These are phyloP conservation scores for Pyronema domesticum DNA, from an alignment of 495 filamentous ascomycete species.

Conservation along the genomic window DNA sequence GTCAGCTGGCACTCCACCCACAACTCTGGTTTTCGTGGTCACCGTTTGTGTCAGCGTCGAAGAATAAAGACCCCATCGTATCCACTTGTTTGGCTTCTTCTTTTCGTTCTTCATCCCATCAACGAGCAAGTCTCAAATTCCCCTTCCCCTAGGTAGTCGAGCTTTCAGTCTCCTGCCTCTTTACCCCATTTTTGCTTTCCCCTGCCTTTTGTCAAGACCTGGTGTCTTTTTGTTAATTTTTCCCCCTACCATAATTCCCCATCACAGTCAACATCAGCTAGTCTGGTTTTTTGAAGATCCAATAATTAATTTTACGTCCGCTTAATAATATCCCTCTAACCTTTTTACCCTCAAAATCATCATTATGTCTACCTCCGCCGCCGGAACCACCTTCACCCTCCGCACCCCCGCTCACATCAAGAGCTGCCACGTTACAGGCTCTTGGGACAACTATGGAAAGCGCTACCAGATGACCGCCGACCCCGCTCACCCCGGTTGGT, in stretches of 20 bases:
- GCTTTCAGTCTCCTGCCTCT: neutral
- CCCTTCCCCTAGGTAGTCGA: neutral
- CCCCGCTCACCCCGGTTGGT: constrained; percentile 75
- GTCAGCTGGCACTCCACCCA: neutral
- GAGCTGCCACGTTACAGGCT: constrained; percentile 92
- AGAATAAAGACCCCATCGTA: neutral
- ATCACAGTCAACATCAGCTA: neutral
- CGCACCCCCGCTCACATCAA: constrained; percentile 93
- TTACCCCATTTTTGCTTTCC: neutral
- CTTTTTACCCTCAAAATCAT: neutral
- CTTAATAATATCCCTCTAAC: neutral
- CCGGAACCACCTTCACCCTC: constrained; percentile 50
- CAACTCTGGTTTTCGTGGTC: neutral
- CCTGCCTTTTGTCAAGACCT: neutral
- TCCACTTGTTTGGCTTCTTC: neutral
- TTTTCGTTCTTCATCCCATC: neutral
- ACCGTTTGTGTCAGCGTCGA: neutral
- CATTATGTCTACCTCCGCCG: constrained; percentile 18
- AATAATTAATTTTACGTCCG: neutral
- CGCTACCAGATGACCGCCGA: constrained; percentile 60
- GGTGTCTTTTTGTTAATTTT: neutral
- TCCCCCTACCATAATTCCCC: neutral
- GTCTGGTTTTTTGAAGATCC: neutral
- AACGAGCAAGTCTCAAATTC: neutral
- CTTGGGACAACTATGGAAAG: constrained; percentile 92